Evolutionary conservation across 2,329 filamentous ascomycete species (phyloP), one percentile per base, ranked within the genome.

Genomic region (Botrytis paeoniae): DNA sequence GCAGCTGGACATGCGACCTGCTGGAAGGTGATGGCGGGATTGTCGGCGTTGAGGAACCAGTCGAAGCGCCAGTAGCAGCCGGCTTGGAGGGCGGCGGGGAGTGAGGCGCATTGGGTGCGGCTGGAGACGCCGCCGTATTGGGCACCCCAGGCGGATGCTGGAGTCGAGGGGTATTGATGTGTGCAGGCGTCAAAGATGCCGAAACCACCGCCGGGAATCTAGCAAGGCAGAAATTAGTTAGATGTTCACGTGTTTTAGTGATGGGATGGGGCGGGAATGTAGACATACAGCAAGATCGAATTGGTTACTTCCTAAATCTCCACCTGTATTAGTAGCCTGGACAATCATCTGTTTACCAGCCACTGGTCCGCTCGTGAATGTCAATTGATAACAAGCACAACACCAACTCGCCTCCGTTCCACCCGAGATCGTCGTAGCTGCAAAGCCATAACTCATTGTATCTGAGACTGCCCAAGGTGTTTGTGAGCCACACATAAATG

Each of bases 321-420:
- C 84, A 43, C 88, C 89, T 2, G 89, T 91, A 80, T 91, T 91
- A 48, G 87, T 89, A 14, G 87, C 86, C 79, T 91, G 89, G 25
- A 91, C 85, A 70, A 91, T 83, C 86, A 91, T 89, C 73, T 84
- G 87, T 82, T 91, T 91, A 71, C 89, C 88, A 39, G 83, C 81
- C 32, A 88, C 84, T 9, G 85, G 81, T 8, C 86, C 86, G 60
- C 80, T 81, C 1, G 84, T 86, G 76, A 87, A 86, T 9, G 78
- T 79, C 71, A 79, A 79, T 80, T 87, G 84, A 78, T 90, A 91
- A 81, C 89, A 91, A 68, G 85, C 86, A 79, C 90, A 92, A 82
- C 90, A 92, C 87, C 89, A 91, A n/a, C 82, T 84, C 1, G 83
- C 82, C 80, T 92, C 90, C 4, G 83, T 85, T 59, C 85, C 84